These are phyloP conservation scores for Trichomonascaceae sp. DNA, from an alignment of 1,139 yeast genomes.

Conservation along the genomic window DNA sequence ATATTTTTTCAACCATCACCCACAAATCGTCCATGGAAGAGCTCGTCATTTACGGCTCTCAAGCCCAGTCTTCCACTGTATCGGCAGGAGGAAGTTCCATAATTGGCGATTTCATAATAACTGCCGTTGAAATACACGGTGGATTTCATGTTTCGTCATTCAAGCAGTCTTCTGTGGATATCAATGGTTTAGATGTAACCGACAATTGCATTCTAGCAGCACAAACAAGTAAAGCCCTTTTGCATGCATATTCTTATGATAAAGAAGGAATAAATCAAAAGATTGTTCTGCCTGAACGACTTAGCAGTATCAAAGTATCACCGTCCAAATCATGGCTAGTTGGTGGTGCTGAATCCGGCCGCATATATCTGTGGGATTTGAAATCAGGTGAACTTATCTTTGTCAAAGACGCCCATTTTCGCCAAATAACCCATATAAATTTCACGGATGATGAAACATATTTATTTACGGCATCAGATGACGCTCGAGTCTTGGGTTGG, in stretches of 20 bases:
- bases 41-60: slow-evolving; percentile 25
- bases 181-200: slow-evolving; percentile 43
- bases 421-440: slow-evolving; percentile 53
- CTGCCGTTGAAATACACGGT: slow-evolving; percentile 23
- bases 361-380: slow-evolving; percentile 79
- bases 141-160: slow-evolving; percentile 24
- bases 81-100: slow-evolving; percentile 9
- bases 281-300: slow-evolving; percentile 77
- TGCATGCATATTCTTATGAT: slow-evolving; percentile 68
- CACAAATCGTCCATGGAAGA: slow-evolving; percentile 22
- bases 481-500: slow-evolving; percentile 78
- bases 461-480: slow-evolving; percentile 71
- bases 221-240: slow-evolving; percentile 60
- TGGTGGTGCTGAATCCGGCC: slow-evolving; percentile 73
- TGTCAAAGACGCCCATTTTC: slow-evolving; percentile 82
- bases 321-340: slow-evolving; percentile 52
- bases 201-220: slow-evolving; percentile 54
- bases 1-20: slow-evolving; percentile 1
- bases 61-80: slow-evolving; percentile 13
- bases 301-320: slow-evolving; percentile 51
- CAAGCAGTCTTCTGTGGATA: slow-evolving; percentile 32
- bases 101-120: slow-evolving; percentile 18
- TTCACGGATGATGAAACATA: slow-evolving; percentile 63
- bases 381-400: slow-evolving; percentile 68
- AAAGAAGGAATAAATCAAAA: slow-evolving; percentile 81